Percentiles rank a stretch among this genome's conserved stretches.
phyloP scores from a whole-genome alignment of 2,329 filamentous ascomycete genomes.

The Kalmusia sp. region DNA sequence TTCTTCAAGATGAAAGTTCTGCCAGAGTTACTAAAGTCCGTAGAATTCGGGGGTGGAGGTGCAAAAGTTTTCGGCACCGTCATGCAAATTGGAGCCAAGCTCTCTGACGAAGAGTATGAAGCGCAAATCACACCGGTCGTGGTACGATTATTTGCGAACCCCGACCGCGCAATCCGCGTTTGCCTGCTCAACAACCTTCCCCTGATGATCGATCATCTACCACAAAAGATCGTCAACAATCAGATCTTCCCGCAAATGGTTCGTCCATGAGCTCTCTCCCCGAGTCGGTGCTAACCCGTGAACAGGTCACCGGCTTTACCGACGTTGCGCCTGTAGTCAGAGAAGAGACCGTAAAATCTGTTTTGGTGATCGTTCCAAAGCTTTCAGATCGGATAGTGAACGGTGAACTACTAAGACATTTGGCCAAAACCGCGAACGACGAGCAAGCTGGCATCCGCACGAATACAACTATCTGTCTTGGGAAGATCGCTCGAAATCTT shows the following conservation, averaged over 20 bases:
- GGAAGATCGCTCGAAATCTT: slow-evolving; percentile 92
- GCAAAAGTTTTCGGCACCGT: slow-evolving; percentile 88
- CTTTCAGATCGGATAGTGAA: slow-evolving; percentile 93
- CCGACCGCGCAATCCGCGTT: slow-evolving; percentile 89
- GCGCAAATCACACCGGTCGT: slow-evolving; percentile 83
- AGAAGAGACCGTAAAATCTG: slow-evolving; percentile 95
- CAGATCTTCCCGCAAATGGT: slow-evolving; percentile 97
- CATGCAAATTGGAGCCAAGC: slow-evolving; percentile 87
- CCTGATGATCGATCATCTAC: slow-evolving; percentile 86
- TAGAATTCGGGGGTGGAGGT: slow-evolving; percentile 97
- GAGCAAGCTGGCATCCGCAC: slow-evolving; percentile 97
- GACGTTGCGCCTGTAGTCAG: slow-evolving; percentile 89
- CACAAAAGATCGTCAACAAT: slow-evolving; percentile 90
- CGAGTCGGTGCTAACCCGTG: slow-evolving; percentile 30
- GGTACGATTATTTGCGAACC: slow-evolving; percentile 85
- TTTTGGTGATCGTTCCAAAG: slow-evolving; percentile 85
- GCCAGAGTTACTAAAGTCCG: slow-evolving; percentile 94
- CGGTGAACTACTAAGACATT: slow-evolving; percentile 85
- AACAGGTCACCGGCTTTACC: slow-evolving; percentile 87
- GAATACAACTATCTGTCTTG: slow-evolving; percentile 96
- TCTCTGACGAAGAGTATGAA: slow-evolving; percentile 90
- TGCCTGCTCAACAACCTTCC: slow-evolving; percentile 89
- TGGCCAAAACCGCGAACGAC: slow-evolving; percentile 96
- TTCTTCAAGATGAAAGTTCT: slow-evolving; percentile 98
- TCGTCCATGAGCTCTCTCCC: slow-evolving; percentile 12